A percentile compares a stretch with the other conserved stretches of the same genome.
Evolutionary conservation across 2,329 filamentous ascomycete genomes (phyloP).

Genomic region (Xylariomycetidae sp.): DNA sequence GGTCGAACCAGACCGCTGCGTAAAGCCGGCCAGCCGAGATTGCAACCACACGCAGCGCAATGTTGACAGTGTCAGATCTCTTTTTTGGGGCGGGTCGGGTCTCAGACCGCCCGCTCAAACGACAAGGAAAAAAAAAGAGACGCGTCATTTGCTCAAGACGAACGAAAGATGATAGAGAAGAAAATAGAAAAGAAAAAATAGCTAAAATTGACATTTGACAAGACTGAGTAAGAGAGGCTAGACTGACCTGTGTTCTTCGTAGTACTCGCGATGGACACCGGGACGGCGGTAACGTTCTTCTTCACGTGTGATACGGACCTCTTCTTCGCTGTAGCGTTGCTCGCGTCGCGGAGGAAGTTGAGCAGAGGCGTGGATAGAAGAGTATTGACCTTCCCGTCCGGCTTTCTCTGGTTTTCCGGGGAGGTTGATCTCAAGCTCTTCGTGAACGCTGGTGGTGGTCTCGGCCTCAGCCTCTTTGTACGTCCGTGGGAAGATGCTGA

Average conservation of each 20-base stretch:
- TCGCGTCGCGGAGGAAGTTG: slow-evolving; percentile 60
- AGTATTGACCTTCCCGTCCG: slow-evolving; percentile 97
- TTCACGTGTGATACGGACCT: slow-evolving; percentile 75
- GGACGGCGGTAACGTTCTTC: slow-evolving; percentile 72
- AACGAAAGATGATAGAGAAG: too few relatives aligned
- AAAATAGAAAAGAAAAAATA: slow-evolving; percentile 2
- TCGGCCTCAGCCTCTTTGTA: slow-evolving; percentile 66
- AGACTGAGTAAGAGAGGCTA: neutral
- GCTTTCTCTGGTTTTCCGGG: slow-evolving; percentile 63
- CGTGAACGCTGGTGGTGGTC: slow-evolving; percentile 62
- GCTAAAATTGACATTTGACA: neutral
- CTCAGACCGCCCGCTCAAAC: too few relatives aligned
- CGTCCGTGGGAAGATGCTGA: slow-evolving; percentile 99
- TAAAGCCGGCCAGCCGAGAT: too few relatives aligned
- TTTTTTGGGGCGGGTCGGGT: too few relatives aligned
- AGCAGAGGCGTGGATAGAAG: slow-evolving; percentile 62
- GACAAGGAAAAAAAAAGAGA: too few relatives aligned
- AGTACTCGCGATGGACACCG: slow-evolving; percentile 54
- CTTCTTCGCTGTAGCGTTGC: slow-evolving; percentile 71
- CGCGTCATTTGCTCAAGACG: too few relatives aligned
- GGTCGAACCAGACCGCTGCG: too few relatives aligned
- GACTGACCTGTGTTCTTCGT: slow-evolving; percentile 53
- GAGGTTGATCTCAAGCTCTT: slow-evolving; percentile 84
- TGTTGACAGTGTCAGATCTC: too few relatives aligned
- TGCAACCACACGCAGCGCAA: too few relatives aligned